Base-by-base conservation (phyloP, 345 rosid species). In the Hibiscus mutabilis region DNA sequence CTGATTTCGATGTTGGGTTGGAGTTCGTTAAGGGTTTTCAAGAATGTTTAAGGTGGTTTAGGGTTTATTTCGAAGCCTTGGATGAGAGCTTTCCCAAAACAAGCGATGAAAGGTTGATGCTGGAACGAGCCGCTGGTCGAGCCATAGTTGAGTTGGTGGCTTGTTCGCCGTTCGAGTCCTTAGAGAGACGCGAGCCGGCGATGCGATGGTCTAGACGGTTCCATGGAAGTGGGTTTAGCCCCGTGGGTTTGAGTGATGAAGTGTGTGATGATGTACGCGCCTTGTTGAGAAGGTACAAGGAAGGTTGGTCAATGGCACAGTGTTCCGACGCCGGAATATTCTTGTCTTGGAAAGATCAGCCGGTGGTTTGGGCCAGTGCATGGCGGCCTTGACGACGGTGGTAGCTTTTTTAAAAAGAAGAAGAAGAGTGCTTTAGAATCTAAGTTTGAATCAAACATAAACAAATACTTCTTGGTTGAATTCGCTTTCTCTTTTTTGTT, bases 321-420 rank as follows among this genome's bases (percentile, higher is more conserved):
- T 76, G 88, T 37, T 63, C 82, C 44, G 93, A 84, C 52, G 85
- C 84, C 75, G 99, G 99, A 76, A 90, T 91, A 76, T 95, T 90
- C 90, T 83, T 95, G 73, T 81, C 91, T 49, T 95, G 97, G 96
- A 90, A 91, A 83, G 97, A 95, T 24, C 95, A 90, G 80, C 92
- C 88, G 80, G 96, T 95, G 72, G 93, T 91, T 49, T 95, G 99
- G 99, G 90, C 93, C 29, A 87, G 97, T 82, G 91, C 99, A 68
- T 95, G 99, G 97, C 78, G 90, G 78, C 92, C 97, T 18, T 79
- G 82, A 81, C 52, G 46, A 64, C 33, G 75, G 66, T 13, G 65
- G 15, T 35, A 37, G 42, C 1, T 37, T 37, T 37, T 37, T 8
- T 37, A 37, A 37, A 37, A 35, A 6, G 1, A 31, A 35, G 1